Evolutionary conservation across 2,329 filamentous ascomycete species (phyloP), one percentile per base, ranked within the genome.

Genomic region (Clonostachys sp.): DNA sequence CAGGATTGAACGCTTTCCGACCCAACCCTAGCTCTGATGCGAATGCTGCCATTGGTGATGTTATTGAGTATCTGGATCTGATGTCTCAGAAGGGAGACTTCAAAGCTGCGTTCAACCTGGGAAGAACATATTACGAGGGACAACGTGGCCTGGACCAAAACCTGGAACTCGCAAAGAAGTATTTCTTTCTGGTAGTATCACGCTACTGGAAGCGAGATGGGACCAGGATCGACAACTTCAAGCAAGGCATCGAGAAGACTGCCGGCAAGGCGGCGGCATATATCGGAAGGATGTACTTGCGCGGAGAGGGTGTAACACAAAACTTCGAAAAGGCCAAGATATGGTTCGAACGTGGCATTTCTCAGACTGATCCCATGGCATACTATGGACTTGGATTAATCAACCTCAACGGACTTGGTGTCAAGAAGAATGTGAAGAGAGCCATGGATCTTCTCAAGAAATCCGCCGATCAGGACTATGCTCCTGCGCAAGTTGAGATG

Each of bases 21-120:
- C 81, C 84, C 17, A 83, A 83, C 48, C 78, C 84, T 2, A 85
- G 87, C 53, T 89, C 89, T 4, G 88, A 94, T 60, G 82, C 87
- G 1, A 87, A 95, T 58, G 90, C 91, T 2, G 88, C 89, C 14
- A 81, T 96, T 49, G 91, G 95, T 57, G 92, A 99, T 64, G 87
- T 97, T 14, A 83, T 99, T 50, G 94, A 99, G 62, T 99, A 96
- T 57, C 74, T 96, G 54, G 89, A 96, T 57, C 76, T 96, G 40
- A 86, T 95, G 77, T 90, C 90, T 6, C 83, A 91, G 50, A 95
- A 95, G 62, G 91, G 91, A 12, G 90, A 96, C 59, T 81, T 89
- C 48, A 91, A 89, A 61, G 89, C 91, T 1, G 92, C 89, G 1
- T 91, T 91, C 58, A 91, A 88, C 51, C 73, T 96, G 1, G 91